A percentile compares a stretch with the other conserved stretches of the same genome.
Conservation (phyloP, 768 basidiomycete species). For the Royoungia palumana region DNA sequence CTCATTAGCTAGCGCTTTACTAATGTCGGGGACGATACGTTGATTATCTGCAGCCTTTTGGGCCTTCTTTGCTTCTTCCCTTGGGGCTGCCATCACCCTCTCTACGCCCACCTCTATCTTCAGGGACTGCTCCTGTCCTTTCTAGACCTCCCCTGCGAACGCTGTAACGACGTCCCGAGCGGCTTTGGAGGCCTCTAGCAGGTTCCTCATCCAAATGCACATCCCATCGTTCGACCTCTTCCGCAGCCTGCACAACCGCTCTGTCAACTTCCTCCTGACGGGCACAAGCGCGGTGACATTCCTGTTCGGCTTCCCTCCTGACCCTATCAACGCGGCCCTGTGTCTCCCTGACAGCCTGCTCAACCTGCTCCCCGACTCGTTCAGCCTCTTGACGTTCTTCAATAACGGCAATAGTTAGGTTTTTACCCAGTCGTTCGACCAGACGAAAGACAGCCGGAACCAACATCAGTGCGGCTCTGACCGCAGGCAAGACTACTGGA, state of each 20-base stretch:
- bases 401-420: constrained; percentile 11
- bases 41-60: constrained; percentile 12
- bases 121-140: constrained; percentile 4
- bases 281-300: constrained; percentile 1
- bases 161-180: constrained; percentile 6
- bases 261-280: constrained; percentile 8
- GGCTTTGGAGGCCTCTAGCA: constrained; percentile 2
- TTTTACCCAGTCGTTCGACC: background rate
- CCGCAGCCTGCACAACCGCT: constrained; percentile 5
- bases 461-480: too few species aligned
- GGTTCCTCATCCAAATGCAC: constrained; percentile 7
- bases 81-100: constrained; percentile 2
- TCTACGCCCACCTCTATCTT: constrained; percentile 5
- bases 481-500: too few species aligned
- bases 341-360: constrained; percentile 4
- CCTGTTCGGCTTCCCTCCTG: constrained; percentile 2
- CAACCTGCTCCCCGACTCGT: constrained; percentile 1
- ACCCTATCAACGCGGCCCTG: background rate
- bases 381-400: constrained; percentile 5
- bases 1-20: constrained; percentile 7
- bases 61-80: constrained; percentile 7
- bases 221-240: constrained; percentile 6
- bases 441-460: too few species aligned
- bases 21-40: constrained; percentile 5
- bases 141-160: constrained; percentile 1